Evolutionary conservation across 352 stramenopile species (phyloP), one percentile per base, ranked within the genome.

Genomic region (Pythium chondricola): DNA sequence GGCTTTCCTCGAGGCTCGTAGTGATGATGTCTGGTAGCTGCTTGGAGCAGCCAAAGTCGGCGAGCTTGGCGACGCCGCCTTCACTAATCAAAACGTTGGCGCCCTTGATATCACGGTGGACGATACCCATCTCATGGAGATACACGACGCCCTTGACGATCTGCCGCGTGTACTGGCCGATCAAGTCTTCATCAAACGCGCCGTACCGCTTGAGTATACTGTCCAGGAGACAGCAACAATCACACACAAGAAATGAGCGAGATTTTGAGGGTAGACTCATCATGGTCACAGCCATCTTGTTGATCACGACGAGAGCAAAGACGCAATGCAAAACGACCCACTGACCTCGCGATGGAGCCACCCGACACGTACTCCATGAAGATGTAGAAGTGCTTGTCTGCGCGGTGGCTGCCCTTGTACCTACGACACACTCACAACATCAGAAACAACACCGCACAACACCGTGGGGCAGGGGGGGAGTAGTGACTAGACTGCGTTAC

Each of bases 341-440:
- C 62, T 14, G 43, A 83, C 57, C 73, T 86, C 27, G 90, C 82
- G 36, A 98, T 88, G 4, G 83, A 96, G 3, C 93, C 93, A 27
- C 88, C 91, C 6, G 93, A 83, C 6, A 98, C 85, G 66, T 96
- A 98, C 68, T 98, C 91, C 80, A 98, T 96, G 65, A 98, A 98
- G 52, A 98, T 98, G 60, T 89, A 94, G 32, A 98, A 84, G 46
- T 83, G 61, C 22, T 72, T 79, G 8, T 80, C 74, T 24, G 67
- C 74, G 30, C 74, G 72, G 43, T 96, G 74, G 41, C 74, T 86
- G 72, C 85, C 75, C 85, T 92, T 61, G 88, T 93, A 74, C 25
- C 74, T 86, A 36, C 14, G 4, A 22, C 11, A 31, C 14, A 18
- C 17, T 44, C 9, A 35, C 33, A 20, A 52, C 10, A 41, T n/a